Base-by-base conservation (phyloP, 225 moss, liverwort and hornwort genomes). In the Thuidium tamariscinum region DNA sequence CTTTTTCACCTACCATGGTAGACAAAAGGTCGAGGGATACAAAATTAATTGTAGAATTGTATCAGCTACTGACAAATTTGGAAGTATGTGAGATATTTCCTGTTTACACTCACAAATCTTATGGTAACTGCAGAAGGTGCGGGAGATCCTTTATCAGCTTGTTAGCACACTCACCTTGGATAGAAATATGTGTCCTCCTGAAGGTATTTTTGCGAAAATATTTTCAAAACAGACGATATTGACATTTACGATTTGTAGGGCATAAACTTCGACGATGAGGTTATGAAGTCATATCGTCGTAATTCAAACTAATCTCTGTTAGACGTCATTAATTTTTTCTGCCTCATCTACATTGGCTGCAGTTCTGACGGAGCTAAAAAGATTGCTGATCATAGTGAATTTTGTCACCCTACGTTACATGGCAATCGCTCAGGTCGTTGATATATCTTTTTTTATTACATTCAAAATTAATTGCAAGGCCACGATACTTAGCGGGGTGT, bases 81-180 rank as follows among this genome's bases (percentile, higher is more conserved):
- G 26, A 54, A 51, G 44, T 17, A 11, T 39, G 59, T 82, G 81
- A 57, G 34, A 55, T 56, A 49, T 32, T 68, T 63, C 18, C 9
- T 83, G 37, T 75, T n/a, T 66, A 39, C 48, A 56, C 62, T 84
- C 4, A 81, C 37, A 79, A 59, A 85, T n/a, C 71, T 80, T 71
- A 5, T 52, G 63, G 29, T 80, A 83, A 22, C 51, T 88, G 90
- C 91, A 97, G 96, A 93, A 91, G 82, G 72, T 97, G 66, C 93
- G 95, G 15, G 93, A 89, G 41, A 89, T 97, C 75, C 92, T 97
- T 18, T 94, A 91, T 86, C 90, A 95, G 67, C 86, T 98, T 78
- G 91, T 88, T 25, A 95, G 88, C 76, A 82, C 88, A 75, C 88
- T 91, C 79, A 88, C 88, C 36, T 81, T 91, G 74, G 76, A 91